Evolutionary conservation across 768 basidiomycete genomes (phyloP).

Genomic region (Steccherinum ochraceum): DNA sequence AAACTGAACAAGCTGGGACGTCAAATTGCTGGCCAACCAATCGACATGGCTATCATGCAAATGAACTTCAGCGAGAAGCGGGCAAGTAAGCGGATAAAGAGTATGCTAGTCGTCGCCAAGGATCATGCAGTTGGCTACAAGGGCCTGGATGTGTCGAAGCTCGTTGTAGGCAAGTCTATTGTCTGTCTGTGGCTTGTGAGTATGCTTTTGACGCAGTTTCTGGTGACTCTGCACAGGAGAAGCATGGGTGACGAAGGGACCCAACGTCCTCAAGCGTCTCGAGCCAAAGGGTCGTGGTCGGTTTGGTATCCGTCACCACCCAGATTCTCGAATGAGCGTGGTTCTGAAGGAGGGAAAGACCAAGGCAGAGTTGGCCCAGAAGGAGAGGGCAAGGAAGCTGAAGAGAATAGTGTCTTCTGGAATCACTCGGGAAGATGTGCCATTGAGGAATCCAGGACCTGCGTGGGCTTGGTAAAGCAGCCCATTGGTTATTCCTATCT

Average conservation of each 20-base stretch:
- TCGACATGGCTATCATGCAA: constrained; percentile 93
- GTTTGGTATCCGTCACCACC: constrained; percentile 70
- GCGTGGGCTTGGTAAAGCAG: constrained; percentile 71
- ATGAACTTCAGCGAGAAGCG: constrained; percentile 96
- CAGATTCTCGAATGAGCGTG: constrained; percentile 68
- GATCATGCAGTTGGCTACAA: constrained; percentile 80
- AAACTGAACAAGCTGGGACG: constrained; percentile 86
- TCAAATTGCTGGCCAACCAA: constrained; percentile 86
- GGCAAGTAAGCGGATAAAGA: constrained; percentile 78
- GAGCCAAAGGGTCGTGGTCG: constrained; percentile 84
- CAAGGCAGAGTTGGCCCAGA: constrained; percentile 55
- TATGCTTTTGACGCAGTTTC: background rate
- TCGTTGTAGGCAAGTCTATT: constrained; percentile 70
- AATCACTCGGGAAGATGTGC: constrained; percentile 71
- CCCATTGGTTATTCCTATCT: constrained; percentile 7
- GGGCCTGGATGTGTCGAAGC: constrained; percentile 58
- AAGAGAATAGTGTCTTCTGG: constrained; percentile 77
- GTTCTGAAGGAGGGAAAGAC: constrained; percentile 80
- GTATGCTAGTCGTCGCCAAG: constrained; percentile 81
- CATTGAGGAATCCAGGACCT: constrained; percentile 65
- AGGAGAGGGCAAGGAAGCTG: constrained; percentile 60
- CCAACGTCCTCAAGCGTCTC: constrained; percentile 51
- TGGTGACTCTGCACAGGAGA: too few species aligned
- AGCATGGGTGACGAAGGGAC: constrained; percentile 91
- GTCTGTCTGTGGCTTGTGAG: background rate